Conservation (phyloP, 2,329 filamentous ascomycete genomes). For the Alternaria rosae region DNA sequence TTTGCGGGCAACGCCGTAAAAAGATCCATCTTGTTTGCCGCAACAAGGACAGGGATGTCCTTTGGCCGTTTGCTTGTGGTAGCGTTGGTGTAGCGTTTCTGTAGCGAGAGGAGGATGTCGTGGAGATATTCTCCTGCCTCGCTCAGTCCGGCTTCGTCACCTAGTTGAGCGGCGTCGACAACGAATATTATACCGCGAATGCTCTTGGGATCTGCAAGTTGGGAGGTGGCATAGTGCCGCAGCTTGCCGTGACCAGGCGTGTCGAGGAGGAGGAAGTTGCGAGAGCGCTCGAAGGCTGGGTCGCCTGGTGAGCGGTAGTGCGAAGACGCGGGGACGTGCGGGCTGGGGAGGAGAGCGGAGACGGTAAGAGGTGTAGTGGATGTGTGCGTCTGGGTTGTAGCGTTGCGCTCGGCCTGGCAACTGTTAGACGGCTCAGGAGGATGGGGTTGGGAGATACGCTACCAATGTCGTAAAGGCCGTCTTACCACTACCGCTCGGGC, state of each 20-base stretch:
- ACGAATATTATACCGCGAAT: slow-evolving; percentile 83
- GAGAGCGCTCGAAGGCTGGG: slow-evolving; percentile 60
- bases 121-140: slow-evolving; percentile 86
- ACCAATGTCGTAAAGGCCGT: slow-evolving; percentile 85
- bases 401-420: slow-evolving; percentile 62
- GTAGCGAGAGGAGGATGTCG: slow-evolving; percentile 83
- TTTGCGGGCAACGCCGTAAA: slow-evolving; percentile 88
- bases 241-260: slow-evolving; percentile 97
- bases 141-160: slow-evolving; percentile 61
- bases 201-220: slow-evolving; percentile 55
- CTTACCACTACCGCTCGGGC: slow-evolving; percentile 85
- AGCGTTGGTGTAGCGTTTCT: slow-evolving; percentile 70
- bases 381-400: slow-evolving; percentile 61
- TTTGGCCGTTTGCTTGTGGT: slow-evolving; percentile 65
- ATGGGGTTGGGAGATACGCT: slow-evolving; percentile 28
- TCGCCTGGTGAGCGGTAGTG: slow-evolving; percentile 72
- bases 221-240: slow-evolving; percentile 70
- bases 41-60: slow-evolving; percentile 78
- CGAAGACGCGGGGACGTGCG: slow-evolving; percentile 65
- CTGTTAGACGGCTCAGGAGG: background rate
- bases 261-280: slow-evolving; percentile 81
- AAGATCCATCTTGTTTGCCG: slow-evolving; percentile 93
- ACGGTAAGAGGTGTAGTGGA: slow-evolving; percentile 58
- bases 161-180: slow-evolving; percentile 75
- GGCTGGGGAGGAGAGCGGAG: slow-evolving; percentile 65